phyloP scores from a whole-genome alignment of 1,284 basidiomycete genomes.

The Cutaneotrichosporon daszewskae region DNA sequence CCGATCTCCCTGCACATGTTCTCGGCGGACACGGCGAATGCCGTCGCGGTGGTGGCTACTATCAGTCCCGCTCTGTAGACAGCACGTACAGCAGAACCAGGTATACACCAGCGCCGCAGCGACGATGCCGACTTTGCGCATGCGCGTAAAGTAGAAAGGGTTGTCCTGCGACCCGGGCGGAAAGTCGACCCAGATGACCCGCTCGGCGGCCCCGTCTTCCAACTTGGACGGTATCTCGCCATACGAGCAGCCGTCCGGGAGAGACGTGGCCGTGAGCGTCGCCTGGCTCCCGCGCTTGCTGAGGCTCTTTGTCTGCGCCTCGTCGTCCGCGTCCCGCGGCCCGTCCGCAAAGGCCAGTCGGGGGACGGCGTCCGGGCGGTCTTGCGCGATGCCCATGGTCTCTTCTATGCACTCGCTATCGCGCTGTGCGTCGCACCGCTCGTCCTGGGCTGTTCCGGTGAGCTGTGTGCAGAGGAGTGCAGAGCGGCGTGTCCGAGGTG shows the following conservation, averaged over 20 bases:
- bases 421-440: too few relatives aligned
- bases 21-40: conserved; percentile 58
- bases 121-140: conserved; percentile 59
- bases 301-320: too few relatives aligned
- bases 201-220: conserved; percentile 2
- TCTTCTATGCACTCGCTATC: too few relatives aligned
- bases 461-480: too few relatives aligned
- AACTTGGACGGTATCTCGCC: conserved; percentile 4
- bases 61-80: not conserved
- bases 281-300: conserved; percentile 11
- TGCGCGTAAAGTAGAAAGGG: conserved; percentile 54
- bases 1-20: conserved; percentile 63
- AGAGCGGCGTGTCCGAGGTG: too few relatives aligned
- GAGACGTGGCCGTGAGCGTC: conserved; percentile 7
- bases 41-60: conserved; percentile 54
- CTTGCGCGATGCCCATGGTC: too few relatives aligned
- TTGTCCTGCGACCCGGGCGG: conserved; percentile 53
- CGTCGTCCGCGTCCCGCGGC: too few relatives aligned
- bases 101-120: conserved; percentile 58
- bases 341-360: too few relatives aligned
- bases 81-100: conserved; percentile 51
- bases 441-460: too few relatives aligned
- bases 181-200: conserved; percentile 56
- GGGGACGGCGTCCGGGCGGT: too few relatives aligned
- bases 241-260: conserved; percentile 11